Base-by-base conservation (phyloP, 441 rosid genomes). In the Oxalis stricta region DNA sequence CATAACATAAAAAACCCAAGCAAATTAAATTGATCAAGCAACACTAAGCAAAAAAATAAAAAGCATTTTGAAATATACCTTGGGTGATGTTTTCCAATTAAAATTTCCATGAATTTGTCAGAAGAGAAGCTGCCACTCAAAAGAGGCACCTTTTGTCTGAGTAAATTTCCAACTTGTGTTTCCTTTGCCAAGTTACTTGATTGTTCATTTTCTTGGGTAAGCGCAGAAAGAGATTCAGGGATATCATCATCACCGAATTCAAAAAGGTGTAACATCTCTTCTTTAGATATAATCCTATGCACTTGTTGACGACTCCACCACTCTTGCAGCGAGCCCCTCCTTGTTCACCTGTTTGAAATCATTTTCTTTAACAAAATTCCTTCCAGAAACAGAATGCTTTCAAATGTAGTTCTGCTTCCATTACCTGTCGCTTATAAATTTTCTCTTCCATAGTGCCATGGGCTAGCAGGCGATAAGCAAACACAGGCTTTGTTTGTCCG, bases 321-420 rank as follows among this genome's bases (percentile, higher is more conserved):
- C 99, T 77, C 99, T 84, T 50, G 99, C 99, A 62, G 99, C 99
- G 30, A 92, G 96, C 43, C 97, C 96, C 65, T 92, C 99, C 69
- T 92, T 92, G 2, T 87, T 92, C 46, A 87, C 97, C 99, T 92
- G 69, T 64, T 61, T 48, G 48, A 29, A 66, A n/a, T 18, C 52
- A 56, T 38, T 44, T 17, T 28, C 52, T 22, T 56, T 41, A 68
- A 71, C 37, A 63, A 33, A 46, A 12, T 13, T 46, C 55, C 31
- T 14, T 31, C 36, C 17, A 49, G 51, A 42, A 23, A 58, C 33
- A 57, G 10, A 66, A 46, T 37, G 18, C 37, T 44, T 28, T 18
- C 11, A 58, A 35, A 38, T 15, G 38, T 33, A 50, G 51, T 33
- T 18, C 10, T 20, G 33, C 41, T 49, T 62, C 63, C 41, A 38